Conservation (phyloP, 202 grass and related monocot species). For the Musa balbisiana region DNA sequence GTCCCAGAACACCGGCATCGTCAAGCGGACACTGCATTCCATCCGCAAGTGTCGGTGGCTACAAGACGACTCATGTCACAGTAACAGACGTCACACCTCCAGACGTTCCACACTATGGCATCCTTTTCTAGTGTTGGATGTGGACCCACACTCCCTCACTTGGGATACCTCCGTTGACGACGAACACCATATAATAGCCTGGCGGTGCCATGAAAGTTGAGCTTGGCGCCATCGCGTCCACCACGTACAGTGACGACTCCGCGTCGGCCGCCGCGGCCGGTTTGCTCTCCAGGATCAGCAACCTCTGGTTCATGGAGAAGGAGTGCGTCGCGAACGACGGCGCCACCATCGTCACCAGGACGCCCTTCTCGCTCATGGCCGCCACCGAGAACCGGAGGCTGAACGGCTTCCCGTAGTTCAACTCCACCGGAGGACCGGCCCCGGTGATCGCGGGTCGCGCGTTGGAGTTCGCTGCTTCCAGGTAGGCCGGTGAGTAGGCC, state of each 20-base stretch:
- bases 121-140: slow-evolving; percentile 11
- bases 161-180: slow-evolving; percentile 40
- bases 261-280: not conserved
- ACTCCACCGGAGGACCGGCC: not conserved
- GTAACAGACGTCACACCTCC: not conserved
- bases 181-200: slow-evolving; percentile 59
- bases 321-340: slow-evolving; percentile 38
- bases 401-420: slow-evolving; percentile 20
- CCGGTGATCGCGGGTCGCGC: not conserved
- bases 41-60: not conserved
- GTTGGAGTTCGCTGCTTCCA: not conserved
- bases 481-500: slow-evolving; percentile 31
- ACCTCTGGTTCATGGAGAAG: slow-evolving; percentile 36
- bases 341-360: slow-evolving; percentile 30
- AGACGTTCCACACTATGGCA: no score
- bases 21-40: no score
- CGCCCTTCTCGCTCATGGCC: not conserved
- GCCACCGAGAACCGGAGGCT: slow-evolving; percentile 9
- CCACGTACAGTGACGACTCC: not conserved
- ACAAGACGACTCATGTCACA: not conserved
- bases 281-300: slow-evolving; percentile 35
- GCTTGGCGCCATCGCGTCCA: slow-evolving; percentile 25
- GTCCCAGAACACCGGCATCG: no score
- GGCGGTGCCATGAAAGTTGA: slow-evolving; percentile 47
- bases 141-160: slow-evolving; percentile 58